Evolutionary conservation across 192 early-diverging fungal genomes (phyloP), one percentile per base, ranked within the genome.

Genomic region (Umbelopsis isabellina): DNA sequence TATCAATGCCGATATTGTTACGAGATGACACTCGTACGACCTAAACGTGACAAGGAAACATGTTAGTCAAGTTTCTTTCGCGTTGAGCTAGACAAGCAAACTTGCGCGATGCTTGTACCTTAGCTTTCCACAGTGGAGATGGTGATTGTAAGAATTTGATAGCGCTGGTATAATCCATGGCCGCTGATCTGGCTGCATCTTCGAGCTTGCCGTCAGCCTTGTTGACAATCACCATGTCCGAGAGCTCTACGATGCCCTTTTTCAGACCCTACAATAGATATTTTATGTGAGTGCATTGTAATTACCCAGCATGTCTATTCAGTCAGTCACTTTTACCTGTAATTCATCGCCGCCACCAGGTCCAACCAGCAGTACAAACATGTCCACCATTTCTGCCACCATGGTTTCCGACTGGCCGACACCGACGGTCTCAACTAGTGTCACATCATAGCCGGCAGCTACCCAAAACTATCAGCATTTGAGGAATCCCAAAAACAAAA

Each of bases 401-500:
- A 93, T 93, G 6, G 88, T 92, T 74, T 95, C 93, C 2, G 89
- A 91, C 74, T 95, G 93, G 16, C 93, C 93, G 7, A 95, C 93
- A 33, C 93, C 93, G 10, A 95, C 92, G 1, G 93, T 93, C 73
- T 95, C 93, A 10, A 95, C 88, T 4, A 95, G 76, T 33, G 89
- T 86, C 20, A 93, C 84, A 71, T 95, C 91, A 70, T 90, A 93
- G 22, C 91, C 92, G 49, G 86, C 82, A 53, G 93, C 91, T 91
- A 70, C 50, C 50, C 7, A 55, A 15, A 16, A 47, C 18, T 9
- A 13, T 45, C 12, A 22, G n/a, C 4, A 71, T 51, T 41, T 20
- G 20, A 13, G 30, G 8, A 18, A 50, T 4, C 5, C 25, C 22
- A 46, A 22, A 3, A 47, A 12, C 22, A 0, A 1, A 20, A 30